phyloP scores from a whole-genome alignment of 1,284 basidiomycete genomes.

The Melampsora americana region DNA sequence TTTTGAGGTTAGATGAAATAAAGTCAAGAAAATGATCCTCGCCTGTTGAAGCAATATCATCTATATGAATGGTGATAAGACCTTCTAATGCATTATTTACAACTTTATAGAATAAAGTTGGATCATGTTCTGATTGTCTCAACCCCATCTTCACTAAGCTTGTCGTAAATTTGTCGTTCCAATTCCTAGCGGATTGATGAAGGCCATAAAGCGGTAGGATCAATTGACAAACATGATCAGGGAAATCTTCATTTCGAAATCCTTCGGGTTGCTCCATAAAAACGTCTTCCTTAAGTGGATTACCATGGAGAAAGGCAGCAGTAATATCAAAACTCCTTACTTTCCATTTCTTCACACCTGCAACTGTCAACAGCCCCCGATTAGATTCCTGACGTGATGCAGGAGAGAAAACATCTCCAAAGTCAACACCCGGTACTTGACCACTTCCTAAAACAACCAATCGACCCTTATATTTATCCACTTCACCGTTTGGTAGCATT shows the following conservation, averaged over 20 bases:
- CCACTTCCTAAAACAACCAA: background rate
- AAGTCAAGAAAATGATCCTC: background rate
- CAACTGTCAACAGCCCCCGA: background rate
- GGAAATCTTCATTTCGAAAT: background rate
- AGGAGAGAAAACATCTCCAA: background rate
- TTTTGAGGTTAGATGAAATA: background rate
- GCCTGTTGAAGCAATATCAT: background rate
- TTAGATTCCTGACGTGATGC: background rate
- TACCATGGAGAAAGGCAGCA: background rate
- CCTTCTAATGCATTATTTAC: background rate
- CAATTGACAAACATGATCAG: no score
- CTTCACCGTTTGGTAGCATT: background rate
- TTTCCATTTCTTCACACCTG: background rate
- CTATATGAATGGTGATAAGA: slow-evolving; percentile 4
- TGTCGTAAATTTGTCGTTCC: slow-evolving; percentile 8
- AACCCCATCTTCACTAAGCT: background rate
- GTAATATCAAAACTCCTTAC: background rate
- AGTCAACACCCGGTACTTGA: background rate
- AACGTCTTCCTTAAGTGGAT: background rate
- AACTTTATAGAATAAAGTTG: no score
- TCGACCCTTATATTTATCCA: background rate
- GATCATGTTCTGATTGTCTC: background rate
- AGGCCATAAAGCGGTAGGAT: no score
- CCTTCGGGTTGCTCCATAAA: background rate
- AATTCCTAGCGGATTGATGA: background rate